Base-by-base conservation (phyloP, 140 eudicot genomes). In the Senecio squalidus region DNA sequence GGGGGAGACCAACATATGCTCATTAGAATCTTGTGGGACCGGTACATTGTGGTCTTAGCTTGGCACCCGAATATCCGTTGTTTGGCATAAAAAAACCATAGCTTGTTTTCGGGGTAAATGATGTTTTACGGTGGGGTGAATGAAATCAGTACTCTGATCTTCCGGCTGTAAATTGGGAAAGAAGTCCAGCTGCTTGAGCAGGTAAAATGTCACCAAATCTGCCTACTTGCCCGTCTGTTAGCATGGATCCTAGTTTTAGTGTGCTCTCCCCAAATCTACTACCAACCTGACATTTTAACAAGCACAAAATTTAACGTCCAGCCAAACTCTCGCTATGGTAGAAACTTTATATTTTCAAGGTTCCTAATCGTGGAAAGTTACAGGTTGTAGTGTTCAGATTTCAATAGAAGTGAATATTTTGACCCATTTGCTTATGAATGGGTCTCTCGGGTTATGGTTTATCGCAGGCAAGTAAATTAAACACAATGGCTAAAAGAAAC, bases 201-300 rank as follows among this genome's bases (percentile, higher is more conserved):
- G 98, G 98, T 72, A 92, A 70, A 40, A 92, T 92, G 67, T 92
- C 98, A 57, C 96, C 98, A 68, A 92, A 87, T 52, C 96, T 82
- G 62, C 94, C 78, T 28, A 87, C 94, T 80, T 89, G 95, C 14
- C 94, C 92, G 68, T 92, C 96, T 8, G 95, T 80, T 57, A 92
- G 71, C 54, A 92, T 87, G 31, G 93, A 92, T 61, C 98, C 96
- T 41, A 92, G 73, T 60, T 81, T 86, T 21, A 91, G 62, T 4
- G 96, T 92, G 80, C 96, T 88, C 83, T 92, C 98, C 27, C 98
- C 98, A 59, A 92, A 92, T 71, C 89, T 79, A 77, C 96, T 92
- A 52, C 98, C 96, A 33, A 77, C 99, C 99, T 92, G 88, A 31
- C 66, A 63, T 47, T 23, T 24, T 16, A 49, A 63, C 10, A 51